Base-by-base conservation (phyloP, 2,329 filamentous ascomycete genomes). In the Paraconiothyrium sp. region DNA sequence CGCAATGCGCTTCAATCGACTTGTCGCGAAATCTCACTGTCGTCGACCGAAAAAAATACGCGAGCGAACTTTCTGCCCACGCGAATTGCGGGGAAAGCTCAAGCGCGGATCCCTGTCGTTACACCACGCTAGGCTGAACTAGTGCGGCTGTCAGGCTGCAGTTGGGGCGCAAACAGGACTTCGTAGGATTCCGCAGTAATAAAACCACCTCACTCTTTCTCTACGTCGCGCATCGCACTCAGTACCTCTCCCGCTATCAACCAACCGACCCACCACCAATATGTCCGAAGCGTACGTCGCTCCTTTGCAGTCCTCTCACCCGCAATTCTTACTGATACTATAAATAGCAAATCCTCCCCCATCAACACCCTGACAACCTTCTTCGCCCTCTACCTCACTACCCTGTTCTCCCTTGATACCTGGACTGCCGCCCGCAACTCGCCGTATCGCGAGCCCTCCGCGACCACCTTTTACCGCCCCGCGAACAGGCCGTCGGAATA, bases 351-450 rank as follows among this genome's bases (percentile, higher is more conserved):
- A 27, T 44, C 52, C 9, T 32, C 55, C 60, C 22, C 62, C 54
- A 39, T 49, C 55, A 43, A 66, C 65, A 68, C 72, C 10, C 50
- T 76, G 59, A 57, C 72, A 35, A 67, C 72, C 65, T 79, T 79
- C 72, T 32, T 78, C 61, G 73, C 74, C 34, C 76, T 79, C 52
- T 79, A 79, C 66, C 54, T 79, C 48, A 78, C 77, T n/a, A 79
- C 76, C 0, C 73, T 79, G 63, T 79, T 79, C 72, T 73, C 69
- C 57, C 61, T 78, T 58, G 77, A 79, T 58, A 69, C 75, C 54
- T 77, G 73, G 71, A 64, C 73, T 54, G 75, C 77, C 11, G 77
- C 77, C 9, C 72, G 70, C 43, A 63, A 61, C 47, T 78, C 76
- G 1, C 72, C 76, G 0, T 72, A 73, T 62, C 72, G 76, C 59